These are phyloP conservation scores for Nothophoma quercina DNA, from an alignment of 2,329 filamentous ascomycete genomes.

Conservation along the genomic window DNA sequence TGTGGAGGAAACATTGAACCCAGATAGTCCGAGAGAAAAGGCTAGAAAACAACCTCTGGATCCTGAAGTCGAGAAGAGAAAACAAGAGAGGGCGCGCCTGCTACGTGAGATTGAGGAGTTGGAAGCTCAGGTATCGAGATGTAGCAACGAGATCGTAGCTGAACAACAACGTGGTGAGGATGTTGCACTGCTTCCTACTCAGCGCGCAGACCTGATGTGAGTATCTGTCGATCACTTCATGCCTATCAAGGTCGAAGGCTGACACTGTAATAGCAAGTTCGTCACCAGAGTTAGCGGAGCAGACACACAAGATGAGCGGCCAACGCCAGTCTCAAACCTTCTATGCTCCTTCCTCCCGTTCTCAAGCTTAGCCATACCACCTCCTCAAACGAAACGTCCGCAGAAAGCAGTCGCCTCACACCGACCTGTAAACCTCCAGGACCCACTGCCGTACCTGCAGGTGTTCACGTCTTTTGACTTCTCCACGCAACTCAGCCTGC, in stretches of 20 bases:
- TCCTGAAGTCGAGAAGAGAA: conserved; percentile 37
- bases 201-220: conserved; percentile 38
- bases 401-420: conserved; percentile 66
- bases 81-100: conserved; percentile 40
- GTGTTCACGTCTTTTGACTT: conserved; percentile 74
- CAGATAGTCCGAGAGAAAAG: conserved; percentile 4
- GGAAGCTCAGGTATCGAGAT: conserved; percentile 42
- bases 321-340: conserved; percentile 40
- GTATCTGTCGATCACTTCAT: background rate
- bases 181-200: conserved; percentile 22
- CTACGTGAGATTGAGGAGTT: conserved; percentile 40
- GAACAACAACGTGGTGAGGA: conserved; percentile 30
- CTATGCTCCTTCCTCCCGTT: conserved; percentile 53
- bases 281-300: conserved; percentile 30
- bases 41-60: conserved; percentile 24
- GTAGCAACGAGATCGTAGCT: conserved; percentile 36
- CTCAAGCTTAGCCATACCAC: conserved; percentile 31
- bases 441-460: conserved; percentile 73
- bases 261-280: conserved; percentile 30
- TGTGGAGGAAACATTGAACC: conserved; percentile 17
- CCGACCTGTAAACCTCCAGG: conserved; percentile 66
- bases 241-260: background rate
- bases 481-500: conserved; percentile 58
- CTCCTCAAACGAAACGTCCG: conserved; percentile 32
- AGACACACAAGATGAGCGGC: conserved; percentile 27